Conservation (phyloP, 2,329 filamentous ascomycete species). For the Stemphylium lycopersici region DNA sequence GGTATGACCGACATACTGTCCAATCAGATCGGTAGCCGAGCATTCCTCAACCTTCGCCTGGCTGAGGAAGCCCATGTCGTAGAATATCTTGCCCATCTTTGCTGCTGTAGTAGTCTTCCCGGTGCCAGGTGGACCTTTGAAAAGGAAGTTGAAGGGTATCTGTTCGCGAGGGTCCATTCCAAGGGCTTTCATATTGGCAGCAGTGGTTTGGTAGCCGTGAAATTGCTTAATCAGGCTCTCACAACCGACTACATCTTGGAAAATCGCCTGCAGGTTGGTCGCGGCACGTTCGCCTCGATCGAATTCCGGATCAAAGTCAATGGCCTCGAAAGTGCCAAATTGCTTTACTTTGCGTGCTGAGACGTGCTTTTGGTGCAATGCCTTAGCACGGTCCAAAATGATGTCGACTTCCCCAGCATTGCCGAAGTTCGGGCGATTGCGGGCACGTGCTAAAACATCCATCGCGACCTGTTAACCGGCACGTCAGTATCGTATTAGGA, state of each 20-base stretch:
- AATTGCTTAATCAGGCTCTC: conserved; percentile 62
- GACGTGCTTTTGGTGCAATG: conserved; percentile 55
- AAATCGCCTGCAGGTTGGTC: conserved; percentile 58
- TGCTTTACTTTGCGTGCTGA: conserved; percentile 31
- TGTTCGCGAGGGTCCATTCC: conserved; percentile 63
- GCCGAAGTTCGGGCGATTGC: conserved; percentile 70
- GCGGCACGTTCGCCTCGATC: conserved; percentile 57
- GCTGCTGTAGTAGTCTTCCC: conserved; percentile 73
- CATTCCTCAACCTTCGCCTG: conserved; percentile 66
- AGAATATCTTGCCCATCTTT: conserved; percentile 77
- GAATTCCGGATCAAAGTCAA: conserved; percentile 66
- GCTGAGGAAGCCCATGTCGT: conserved; percentile 72
- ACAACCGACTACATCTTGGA: conserved; percentile 64
- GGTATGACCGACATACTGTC: conserved; percentile 71
- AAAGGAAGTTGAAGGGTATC: conserved; percentile 72
- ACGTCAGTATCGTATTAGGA: background rate
- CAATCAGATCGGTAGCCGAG: conserved; percentile 72
- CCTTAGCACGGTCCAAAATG: conserved; percentile 65
- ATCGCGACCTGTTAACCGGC: conserved; percentile 49
- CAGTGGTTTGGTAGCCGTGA: conserved; percentile 61
- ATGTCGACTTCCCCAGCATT: conserved; percentile 78
- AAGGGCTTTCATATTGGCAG: conserved; percentile 57
- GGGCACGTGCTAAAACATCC: conserved; percentile 65
- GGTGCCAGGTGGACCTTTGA: conserved; percentile 63
- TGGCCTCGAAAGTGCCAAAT: conserved; percentile 48